These are phyloP conservation scores for Laetiporus sulphureus DNA, from an alignment of 1,284 basidiomycete genomes.

Conservation along the genomic window DNA sequence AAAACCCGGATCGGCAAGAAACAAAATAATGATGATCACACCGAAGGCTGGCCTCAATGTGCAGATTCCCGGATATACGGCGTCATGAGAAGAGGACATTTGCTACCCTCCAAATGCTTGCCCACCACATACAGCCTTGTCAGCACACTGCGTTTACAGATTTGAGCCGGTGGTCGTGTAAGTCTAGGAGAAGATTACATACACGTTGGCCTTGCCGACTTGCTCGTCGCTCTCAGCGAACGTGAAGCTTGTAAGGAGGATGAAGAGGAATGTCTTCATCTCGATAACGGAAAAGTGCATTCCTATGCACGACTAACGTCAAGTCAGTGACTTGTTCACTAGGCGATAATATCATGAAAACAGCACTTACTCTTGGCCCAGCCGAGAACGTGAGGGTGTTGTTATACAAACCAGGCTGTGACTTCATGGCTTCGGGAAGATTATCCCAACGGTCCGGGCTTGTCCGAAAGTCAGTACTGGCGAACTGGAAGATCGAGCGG, in stretches of 20 bases:
- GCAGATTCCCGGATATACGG: constrained; percentile 21
- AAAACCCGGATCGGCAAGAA: no score
- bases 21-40: no score
- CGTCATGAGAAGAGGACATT: constrained; percentile 55
- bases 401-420: constrained; percentile 62
- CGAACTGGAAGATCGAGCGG: no score
- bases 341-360: no score
- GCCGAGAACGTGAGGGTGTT: constrained; percentile 72
- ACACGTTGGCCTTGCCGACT: constrained; percentile 69
- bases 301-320: constrained; percentile 79
- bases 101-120: constrained; percentile 56
- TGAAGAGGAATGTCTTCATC: constrained; percentile 70
- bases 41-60: no score
- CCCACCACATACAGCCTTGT: constrained; percentile 64
- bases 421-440: constrained; percentile 53
- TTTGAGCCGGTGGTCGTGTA: no score
- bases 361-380: constrained; percentile 66
- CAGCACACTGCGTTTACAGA: constrained; percentile 59
- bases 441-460: constrained; percentile 74
- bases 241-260: constrained; percentile 58
- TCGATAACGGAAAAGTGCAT: constrained; percentile 74
- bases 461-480: no score
- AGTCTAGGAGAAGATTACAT: constrained; percentile 15
- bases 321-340: constrained; percentile 1
- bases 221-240: constrained; percentile 50